A percentile compares a stretch with the other conserved stretches of the same genome.
These are phyloP conservation scores for Petunia hybrid DNA, from an alignment of 305 asterid species.

Conservation along the genomic window DNA sequence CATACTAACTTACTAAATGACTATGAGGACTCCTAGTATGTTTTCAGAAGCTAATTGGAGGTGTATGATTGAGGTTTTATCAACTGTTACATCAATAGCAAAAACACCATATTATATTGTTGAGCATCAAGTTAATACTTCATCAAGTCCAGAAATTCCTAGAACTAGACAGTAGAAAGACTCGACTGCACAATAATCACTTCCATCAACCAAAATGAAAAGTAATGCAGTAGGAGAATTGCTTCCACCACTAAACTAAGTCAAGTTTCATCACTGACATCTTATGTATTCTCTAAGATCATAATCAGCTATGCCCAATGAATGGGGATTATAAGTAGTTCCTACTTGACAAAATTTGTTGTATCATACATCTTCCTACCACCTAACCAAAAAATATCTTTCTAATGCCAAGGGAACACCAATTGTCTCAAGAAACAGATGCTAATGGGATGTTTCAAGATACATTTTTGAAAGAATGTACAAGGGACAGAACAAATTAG, in stretches of 20 bases:
- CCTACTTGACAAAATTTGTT: not conserved
- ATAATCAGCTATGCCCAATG: too few species aligned
- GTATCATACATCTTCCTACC: not conserved
- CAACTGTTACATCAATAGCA: not conserved
- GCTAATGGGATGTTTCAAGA: too few species aligned
- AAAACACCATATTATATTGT: not conserved
- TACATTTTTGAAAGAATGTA: too few species aligned
- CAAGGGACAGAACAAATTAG: too few species aligned
- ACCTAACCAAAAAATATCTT: not conserved
- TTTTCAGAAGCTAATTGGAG: constrained; percentile 13
- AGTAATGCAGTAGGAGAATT: not conserved
- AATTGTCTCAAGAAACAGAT: too few species aligned
- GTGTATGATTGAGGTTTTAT: not conserved
- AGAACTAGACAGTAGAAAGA: not conserved
- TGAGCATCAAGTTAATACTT: not conserved
- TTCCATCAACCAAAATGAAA: not conserved
- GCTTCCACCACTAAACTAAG: not conserved
- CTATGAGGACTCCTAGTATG: not conserved
- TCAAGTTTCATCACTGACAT: not conserved
- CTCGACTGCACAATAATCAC: not conserved
- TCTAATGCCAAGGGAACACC: too few species aligned
- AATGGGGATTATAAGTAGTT: not conserved
- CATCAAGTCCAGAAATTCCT: not conserved
- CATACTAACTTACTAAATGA: not conserved
- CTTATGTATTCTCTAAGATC: too few species aligned